phyloP scores from a whole-genome alignment of 2,329 filamentous ascomycete genomes.

The Aspergillus brasiliensis region DNA sequence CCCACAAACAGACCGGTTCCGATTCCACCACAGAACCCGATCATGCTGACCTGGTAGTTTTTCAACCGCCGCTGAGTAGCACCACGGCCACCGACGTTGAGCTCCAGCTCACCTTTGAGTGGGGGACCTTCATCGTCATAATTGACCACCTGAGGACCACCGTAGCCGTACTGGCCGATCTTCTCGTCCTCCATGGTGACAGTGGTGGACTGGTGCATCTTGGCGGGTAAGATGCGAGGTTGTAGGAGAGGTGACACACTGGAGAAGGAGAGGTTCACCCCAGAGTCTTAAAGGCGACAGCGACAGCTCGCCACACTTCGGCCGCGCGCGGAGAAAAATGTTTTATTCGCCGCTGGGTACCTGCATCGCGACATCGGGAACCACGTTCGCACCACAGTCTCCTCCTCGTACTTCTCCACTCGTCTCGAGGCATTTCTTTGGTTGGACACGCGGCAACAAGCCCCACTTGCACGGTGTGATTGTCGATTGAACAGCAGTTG shows the following conservation, averaged over 20 bases:
- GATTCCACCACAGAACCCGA: constrained; percentile 41
- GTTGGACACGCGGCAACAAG: background rate
- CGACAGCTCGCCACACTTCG: constrained; percentile 2
- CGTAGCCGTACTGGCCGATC: constrained; percentile 1
- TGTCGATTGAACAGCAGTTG: background rate
- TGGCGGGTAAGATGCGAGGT: background rate
- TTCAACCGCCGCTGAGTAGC: constrained; percentile 37
- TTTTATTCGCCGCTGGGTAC: constrained; percentile 4
- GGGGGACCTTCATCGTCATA: constrained; percentile 10
- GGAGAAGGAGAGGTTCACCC: background rate
- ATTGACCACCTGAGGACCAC: constrained; percentile 5
- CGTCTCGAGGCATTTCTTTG: background rate
- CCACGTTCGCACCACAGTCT: constrained; percentile 3
- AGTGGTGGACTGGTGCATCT: constrained; percentile 4
- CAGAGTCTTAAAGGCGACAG: background rate
- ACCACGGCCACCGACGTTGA: constrained; percentile 38
- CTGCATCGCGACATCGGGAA: constrained; percentile 10
- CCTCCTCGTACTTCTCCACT: background rate
- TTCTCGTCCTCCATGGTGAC: constrained; percentile 7
- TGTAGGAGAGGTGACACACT: background rate
- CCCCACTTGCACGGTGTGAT: background rate
- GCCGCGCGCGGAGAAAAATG: constrained; percentile 1
- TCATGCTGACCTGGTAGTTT: constrained; percentile 38
- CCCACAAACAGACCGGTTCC: constrained; percentile 83
- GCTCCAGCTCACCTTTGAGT: constrained; percentile 29